phyloP scores from a whole-genome alignment of 768 basidiomycete genomes.

The Agrocybe pediades region DNA sequence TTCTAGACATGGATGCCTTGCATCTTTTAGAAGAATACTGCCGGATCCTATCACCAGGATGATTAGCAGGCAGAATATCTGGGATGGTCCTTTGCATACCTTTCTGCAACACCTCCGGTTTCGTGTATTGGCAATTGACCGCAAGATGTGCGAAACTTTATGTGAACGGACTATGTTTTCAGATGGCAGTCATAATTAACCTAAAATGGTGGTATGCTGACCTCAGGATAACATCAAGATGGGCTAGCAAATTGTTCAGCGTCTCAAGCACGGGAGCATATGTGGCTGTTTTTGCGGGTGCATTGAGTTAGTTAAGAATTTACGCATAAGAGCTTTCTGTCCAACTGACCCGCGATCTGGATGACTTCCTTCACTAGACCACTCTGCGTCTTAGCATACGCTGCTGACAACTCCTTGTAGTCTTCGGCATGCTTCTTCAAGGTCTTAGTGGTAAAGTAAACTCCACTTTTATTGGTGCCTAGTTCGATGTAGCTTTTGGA shows the following conservation, averaged over 20 bases:
- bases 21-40: conserved; percentile 77
- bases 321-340: neutral
- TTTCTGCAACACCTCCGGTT: conserved; percentile 77
- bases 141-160: conserved; percentile 96
- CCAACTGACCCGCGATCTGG: conserved; percentile 76
- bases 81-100: conserved; percentile 45
- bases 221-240: conserved; percentile 92
- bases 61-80: neutral
- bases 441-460: conserved; percentile 82
- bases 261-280: conserved; percentile 88
- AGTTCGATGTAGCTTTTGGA: conserved; percentile 80
- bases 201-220: too few species aligned
- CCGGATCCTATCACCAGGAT: conserved; percentile 60
- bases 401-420: conserved; percentile 63
- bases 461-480: conserved; percentile 81
- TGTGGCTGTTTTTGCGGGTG: conserved; percentile 75
- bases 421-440: conserved; percentile 75
- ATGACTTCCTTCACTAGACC: conserved; percentile 91
- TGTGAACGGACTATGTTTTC: too few species aligned
- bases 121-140: conserved; percentile 85
- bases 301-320: neutral
- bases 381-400: conserved; percentile 77
- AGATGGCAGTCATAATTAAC: too few species aligned
- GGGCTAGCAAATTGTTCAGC: conserved; percentile 82
- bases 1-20: conserved; percentile 95